phyloP scores from a whole-genome alignment of 1,139 yeast genomes.

The Saccharomyces hybrid region DNA sequence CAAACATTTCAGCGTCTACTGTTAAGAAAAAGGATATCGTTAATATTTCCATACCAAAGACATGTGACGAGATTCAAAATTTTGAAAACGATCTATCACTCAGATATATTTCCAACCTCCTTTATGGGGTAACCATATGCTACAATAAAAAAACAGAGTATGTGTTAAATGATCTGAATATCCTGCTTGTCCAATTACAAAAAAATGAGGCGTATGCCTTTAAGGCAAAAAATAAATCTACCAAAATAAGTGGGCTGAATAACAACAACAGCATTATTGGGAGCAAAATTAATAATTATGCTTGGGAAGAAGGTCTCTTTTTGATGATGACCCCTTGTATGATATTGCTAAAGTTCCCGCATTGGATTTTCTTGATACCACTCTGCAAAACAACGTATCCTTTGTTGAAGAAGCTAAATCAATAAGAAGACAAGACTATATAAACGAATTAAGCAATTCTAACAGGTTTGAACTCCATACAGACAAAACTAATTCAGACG shows the following conservation, averaged over 20 bases:
- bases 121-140: constrained; percentile 30
- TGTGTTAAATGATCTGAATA: constrained; percentile 23
- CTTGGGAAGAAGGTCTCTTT: constrained; percentile 7
- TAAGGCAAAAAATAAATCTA: background rate
- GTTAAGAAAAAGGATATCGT: constrained; percentile 27
- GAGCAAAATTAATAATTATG: background rate
- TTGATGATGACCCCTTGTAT: constrained; percentile 24
- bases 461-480: constrained; percentile 6
- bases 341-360: constrained; percentile 17
- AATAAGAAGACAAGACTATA: constrained; percentile 25
- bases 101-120: constrained; percentile 25
- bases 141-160: constrained; percentile 28
- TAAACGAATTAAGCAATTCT: constrained; percentile 19
- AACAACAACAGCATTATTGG: constrained; percentile 2
- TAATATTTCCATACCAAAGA: constrained; percentile 26
- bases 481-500: constrained; percentile 5
- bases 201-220: constrained; percentile 6
- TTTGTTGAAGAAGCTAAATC: constrained; percentile 7
- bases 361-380: constrained; percentile 12
- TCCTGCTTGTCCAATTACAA: constrained; percentile 20
- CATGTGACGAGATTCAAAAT: constrained; percentile 23
- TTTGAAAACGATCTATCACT: constrained; percentile 18
- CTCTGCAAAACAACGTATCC: background rate
- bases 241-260: constrained; percentile 2
- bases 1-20: background rate